A percentile compares a stretch with the other conserved stretches of the same genome.
phyloP scores from a whole-genome alignment of 768 basidiomycete genomes.

The Kwoniella shandongensis region DNA sequence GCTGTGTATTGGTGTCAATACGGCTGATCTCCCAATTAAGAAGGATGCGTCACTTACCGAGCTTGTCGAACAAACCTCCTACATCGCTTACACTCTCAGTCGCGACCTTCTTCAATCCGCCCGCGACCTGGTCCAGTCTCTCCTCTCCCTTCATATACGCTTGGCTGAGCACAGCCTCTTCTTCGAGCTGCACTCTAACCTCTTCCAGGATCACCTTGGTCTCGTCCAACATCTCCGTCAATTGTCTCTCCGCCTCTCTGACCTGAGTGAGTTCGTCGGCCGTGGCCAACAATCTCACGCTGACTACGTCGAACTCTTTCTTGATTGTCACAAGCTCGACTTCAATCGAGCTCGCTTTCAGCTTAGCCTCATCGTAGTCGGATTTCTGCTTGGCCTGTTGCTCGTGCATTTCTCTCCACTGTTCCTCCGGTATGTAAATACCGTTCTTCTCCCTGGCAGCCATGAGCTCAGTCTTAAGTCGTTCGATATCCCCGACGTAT shows the following conservation, averaged over 20 bases:
- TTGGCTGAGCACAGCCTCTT: slow-evolving; percentile 74
- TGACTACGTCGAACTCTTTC: slow-evolving; percentile 90
- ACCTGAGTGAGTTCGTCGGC: slow-evolving; percentile 70
- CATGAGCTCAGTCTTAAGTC: slow-evolving; percentile 73
- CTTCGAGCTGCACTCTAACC: slow-evolving; percentile 66
- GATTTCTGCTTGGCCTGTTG: slow-evolving; percentile 76
- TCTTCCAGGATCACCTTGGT: slow-evolving; percentile 64
- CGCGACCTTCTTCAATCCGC: slow-evolving; percentile 65
- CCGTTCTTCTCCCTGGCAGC: slow-evolving; percentile 96
- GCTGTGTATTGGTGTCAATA: slow-evolving; percentile 57
- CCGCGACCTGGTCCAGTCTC: slow-evolving; percentile 70
- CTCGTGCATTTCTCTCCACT: slow-evolving; percentile 75
- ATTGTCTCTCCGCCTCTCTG: slow-evolving; percentile 47
- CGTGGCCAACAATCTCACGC: slow-evolving; percentile 68
- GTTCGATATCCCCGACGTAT: slow-evolving; percentile 88
- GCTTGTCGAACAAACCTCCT: slow-evolving; percentile 71
- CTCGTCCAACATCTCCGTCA: slow-evolving; percentile 61
- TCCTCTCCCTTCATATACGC: slow-evolving; percentile 75
- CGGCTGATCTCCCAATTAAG: not conserved
- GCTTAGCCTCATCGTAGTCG: slow-evolving; percentile 77
- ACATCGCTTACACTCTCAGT: slow-evolving; percentile 72
- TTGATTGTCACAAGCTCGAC: slow-evolving; percentile 70
- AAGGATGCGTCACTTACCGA: slow-evolving; percentile 65
- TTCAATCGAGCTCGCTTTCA: slow-evolving; percentile 78
- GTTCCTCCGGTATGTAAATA: slow-evolving; percentile 87